Percentiles rank a stretch among this genome's conserved stretches.
Evolutionary conservation across 140 eudicot species (phyloP).

Genomic region (Anethum foeniculum): DNA sequence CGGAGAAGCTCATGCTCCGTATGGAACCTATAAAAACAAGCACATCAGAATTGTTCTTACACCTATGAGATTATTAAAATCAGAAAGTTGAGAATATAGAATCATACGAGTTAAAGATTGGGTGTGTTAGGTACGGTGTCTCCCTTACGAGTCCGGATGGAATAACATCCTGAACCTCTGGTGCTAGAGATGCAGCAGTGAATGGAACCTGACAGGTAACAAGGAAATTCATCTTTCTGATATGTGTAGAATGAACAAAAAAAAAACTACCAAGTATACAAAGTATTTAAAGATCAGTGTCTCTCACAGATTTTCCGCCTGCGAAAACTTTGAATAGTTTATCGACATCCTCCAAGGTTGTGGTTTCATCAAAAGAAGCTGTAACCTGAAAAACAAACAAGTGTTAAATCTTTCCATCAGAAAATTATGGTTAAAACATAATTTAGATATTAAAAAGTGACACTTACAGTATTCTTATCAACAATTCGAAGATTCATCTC

Average conservation of each 20-base stretch:
- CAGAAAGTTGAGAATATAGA: constrained; percentile 8
- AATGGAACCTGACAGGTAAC: constrained; percentile 52
- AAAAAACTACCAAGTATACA: constrained; percentile 6
- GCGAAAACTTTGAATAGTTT: constrained; percentile 74
- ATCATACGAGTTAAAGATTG: constrained; percentile 84
- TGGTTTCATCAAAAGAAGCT: constrained; percentile 90
- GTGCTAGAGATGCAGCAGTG: constrained; percentile 77
- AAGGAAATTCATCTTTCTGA: constrained; percentile 1
- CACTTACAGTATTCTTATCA: constrained; percentile 73
- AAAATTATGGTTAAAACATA: not conserved
- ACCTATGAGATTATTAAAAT: not conserved
- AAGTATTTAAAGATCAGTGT: not conserved
- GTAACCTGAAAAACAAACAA: constrained; percentile 55
- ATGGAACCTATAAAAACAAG: constrained; percentile 43
- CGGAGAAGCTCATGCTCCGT: constrained; percentile 97
- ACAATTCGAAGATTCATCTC: constrained; percentile 82
- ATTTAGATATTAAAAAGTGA: not conserved
- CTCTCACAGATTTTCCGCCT: constrained; percentile 59
- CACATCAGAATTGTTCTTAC: constrained; percentile 15
- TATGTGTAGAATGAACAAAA: not conserved
- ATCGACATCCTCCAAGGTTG: constrained; percentile 89
- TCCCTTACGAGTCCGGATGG: constrained; percentile 82
- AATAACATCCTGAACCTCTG: constrained; percentile 59
- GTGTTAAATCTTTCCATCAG: constrained; percentile 6
- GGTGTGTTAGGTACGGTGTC: constrained; percentile 74